Percentiles rank a stretch among this genome's conserved stretches.
Conservation (phyloP, 495 filamentous ascomycete species). For the Penicillium atrosanguineum region DNA sequence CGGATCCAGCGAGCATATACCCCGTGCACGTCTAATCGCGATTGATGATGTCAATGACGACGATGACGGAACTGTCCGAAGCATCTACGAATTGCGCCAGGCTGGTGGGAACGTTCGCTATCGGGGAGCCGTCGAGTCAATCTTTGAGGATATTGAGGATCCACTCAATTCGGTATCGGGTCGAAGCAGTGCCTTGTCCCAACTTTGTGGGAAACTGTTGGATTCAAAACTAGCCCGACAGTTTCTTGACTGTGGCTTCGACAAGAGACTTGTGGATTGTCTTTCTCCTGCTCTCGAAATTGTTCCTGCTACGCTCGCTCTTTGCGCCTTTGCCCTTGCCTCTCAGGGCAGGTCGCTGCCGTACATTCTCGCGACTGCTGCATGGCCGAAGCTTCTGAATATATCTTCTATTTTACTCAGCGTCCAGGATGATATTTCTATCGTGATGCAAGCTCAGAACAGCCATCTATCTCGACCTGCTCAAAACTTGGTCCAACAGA, state of each 20-base stretch:
- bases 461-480: slow-evolving; percentile 28
- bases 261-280: slow-evolving; percentile 57
- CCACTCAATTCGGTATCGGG: slow-evolving; percentile 45
- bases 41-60: slow-evolving; percentile 52
- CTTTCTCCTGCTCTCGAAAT: slow-evolving; percentile 29
- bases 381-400: slow-evolving; percentile 37
- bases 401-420: slow-evolving; percentile 24
- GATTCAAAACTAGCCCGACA: slow-evolving; percentile 64
- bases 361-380: slow-evolving; percentile 22
- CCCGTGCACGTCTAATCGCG: slow-evolving; percentile 15
- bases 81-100: slow-evolving; percentile 85
- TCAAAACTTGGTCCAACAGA: slow-evolving; percentile 29
- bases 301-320: slow-evolving; percentile 28
- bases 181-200: slow-evolving; percentile 56
- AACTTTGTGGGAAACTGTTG: slow-evolving; percentile 70
- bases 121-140: slow-evolving; percentile 72
- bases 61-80: slow-evolving; percentile 62
- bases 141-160: slow-evolving; percentile 79
- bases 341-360: slow-evolving; percentile 24
- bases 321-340: slow-evolving; percentile 34
- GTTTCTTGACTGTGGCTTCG: slow-evolving; percentile 73
- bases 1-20: slow-evolving; percentile 2
- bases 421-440: slow-evolving; percentile 26
- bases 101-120: slow-evolving; percentile 83
- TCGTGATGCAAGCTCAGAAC: slow-evolving; percentile 14